These are phyloP conservation scores for Blastocystis sp. DNA, from an alignment of 352 stramenopile genomes.

Conservation along the genomic window DNA sequence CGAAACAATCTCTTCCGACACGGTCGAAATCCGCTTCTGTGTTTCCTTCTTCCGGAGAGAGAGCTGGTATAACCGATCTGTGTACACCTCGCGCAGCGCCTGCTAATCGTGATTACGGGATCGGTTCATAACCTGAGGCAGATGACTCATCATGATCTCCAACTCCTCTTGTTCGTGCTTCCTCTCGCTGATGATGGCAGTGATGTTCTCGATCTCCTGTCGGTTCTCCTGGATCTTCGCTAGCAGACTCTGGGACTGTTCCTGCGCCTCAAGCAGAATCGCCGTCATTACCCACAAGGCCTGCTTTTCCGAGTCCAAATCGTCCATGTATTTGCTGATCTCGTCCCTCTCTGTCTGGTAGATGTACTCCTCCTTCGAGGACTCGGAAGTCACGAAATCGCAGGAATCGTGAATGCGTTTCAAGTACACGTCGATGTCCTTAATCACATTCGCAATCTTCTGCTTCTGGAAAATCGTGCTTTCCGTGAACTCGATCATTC, in stretches of 20 bases:
- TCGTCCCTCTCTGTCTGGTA: constrained; percentile 26
- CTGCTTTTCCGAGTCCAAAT: constrained; percentile 50
- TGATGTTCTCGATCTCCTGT: constrained; percentile 58
- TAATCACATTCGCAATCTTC: constrained; percentile 14
- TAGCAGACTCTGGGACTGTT: constrained; percentile 20
- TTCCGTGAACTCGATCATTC: constrained; percentile 57
- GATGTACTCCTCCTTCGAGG: constrained; percentile 58
- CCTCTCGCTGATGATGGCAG: constrained; percentile 18
- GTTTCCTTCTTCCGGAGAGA: constrained; percentile 21
- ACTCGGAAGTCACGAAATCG: constrained; percentile 13
- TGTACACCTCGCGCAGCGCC: constrained; percentile 23
- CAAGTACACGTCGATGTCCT: constrained; percentile 45
- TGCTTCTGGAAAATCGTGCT: constrained; percentile 31
- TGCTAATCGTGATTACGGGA: neutral
- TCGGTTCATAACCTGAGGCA: neutral
- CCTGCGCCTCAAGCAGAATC: neutral
- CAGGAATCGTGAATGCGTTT: constrained; percentile 20
- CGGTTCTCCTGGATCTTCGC: constrained; percentile 22
- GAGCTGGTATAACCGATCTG: constrained; percentile 15
- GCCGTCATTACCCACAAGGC: neutral
- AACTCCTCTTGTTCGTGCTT: constrained; percentile 58
- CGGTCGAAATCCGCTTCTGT: neutral
- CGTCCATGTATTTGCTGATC: constrained; percentile 19
- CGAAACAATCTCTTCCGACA: constrained; percentile 3
- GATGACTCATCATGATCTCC: constrained; percentile 14